These are phyloP conservation scores for Diutina siamensis DNA, from an alignment of 1,139 yeast genomes.

Conservation along the genomic window DNA sequence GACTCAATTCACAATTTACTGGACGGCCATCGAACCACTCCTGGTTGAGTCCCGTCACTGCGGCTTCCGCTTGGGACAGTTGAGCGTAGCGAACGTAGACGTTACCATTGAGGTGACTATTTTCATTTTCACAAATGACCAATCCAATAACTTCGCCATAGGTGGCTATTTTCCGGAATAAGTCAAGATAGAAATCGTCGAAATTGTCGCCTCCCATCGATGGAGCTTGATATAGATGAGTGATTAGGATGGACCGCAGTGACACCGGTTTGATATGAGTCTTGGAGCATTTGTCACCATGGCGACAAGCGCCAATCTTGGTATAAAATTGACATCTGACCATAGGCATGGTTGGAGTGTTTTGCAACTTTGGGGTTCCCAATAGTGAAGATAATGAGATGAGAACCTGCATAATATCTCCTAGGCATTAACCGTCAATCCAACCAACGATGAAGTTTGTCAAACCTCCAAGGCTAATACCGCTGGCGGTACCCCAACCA, in stretches of 20 bases:
- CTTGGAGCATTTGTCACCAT: conserved; percentile 81
- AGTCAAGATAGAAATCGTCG: conserved; percentile 61
- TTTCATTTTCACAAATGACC: conserved; percentile 74
- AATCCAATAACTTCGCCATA: conserved; percentile 46
- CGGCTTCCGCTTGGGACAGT: conserved; percentile 48
- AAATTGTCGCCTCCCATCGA: conserved; percentile 30
- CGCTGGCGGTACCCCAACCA: neutral
- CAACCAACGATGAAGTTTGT: neutral
- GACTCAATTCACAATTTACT: conserved; percentile 69
- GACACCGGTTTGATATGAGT: conserved; percentile 60
- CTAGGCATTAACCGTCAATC: neutral
- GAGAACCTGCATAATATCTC: neutral
- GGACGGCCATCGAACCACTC: conserved; percentile 82
- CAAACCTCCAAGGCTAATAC: neutral
- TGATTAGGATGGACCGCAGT: conserved; percentile 56
- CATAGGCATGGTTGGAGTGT: no score
- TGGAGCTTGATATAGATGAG: conserved; percentile 62
- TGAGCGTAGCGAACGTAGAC: conserved; percentile 57
- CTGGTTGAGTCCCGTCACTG: conserved; percentile 50
- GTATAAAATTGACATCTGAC: conserved; percentile 44
- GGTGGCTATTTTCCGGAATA: conserved; percentile 59
- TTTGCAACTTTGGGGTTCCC: no score
- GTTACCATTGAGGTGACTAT: conserved; percentile 73
- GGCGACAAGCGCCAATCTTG: conserved; percentile 89
- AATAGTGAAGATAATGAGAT: neutral